Evolutionary conservation across 805 yeast genomes (phyloP), one percentile per base, ranked within the genome.

Genomic region (Yarrowia divulgata): DNA sequence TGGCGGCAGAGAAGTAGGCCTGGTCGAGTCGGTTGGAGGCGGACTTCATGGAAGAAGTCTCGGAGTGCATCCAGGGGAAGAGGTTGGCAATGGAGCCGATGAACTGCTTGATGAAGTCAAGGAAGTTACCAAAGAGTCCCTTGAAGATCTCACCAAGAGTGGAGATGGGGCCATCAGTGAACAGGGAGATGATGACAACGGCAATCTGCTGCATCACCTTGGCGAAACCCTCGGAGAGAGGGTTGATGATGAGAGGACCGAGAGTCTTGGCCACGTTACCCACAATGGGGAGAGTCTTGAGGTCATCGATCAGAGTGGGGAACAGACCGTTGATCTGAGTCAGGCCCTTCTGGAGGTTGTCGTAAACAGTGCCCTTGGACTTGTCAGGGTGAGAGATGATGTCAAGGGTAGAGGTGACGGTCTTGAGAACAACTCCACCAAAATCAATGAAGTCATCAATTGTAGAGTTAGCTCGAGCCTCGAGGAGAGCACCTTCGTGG

Each of bases 21-120:
- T 57, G 63, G 48, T 57, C 63, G 12, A 57, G 63, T 57, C 63
- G 63, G 63, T 57, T 57, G n/a, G 63, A 57, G n/a, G 63, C 63
- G 14, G 48, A 40, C 63, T 57, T 57, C 63, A 57, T 57, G 63
- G 63, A 57, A 29, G 63, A 57, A 29, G 63, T 57, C 63, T 57
- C 63, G 48, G 63, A 40, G 63, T 57, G 63, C 48, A 57, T 29
- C 63, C 63, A 57, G 48, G 63, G 63, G 63, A 57, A 57, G 37
- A 57, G 46, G 63, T 40, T 57, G 37, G 63, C 63, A 42, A 57
- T 57, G 12, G 63, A 57, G 35, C 63, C 63, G 5, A 57, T 57
- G 48, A 57, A 57, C 63, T 57, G 63, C 46, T 40, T 40, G 63
- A 57, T 40, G 39, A 40, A 57, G 37, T n/a, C 29, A 9, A 57